These are phyloP conservation scores for Pseudogymnoascus sp. DNA, from an alignment of 2,329 filamentous ascomycete genomes.

Conservation along the genomic window DNA sequence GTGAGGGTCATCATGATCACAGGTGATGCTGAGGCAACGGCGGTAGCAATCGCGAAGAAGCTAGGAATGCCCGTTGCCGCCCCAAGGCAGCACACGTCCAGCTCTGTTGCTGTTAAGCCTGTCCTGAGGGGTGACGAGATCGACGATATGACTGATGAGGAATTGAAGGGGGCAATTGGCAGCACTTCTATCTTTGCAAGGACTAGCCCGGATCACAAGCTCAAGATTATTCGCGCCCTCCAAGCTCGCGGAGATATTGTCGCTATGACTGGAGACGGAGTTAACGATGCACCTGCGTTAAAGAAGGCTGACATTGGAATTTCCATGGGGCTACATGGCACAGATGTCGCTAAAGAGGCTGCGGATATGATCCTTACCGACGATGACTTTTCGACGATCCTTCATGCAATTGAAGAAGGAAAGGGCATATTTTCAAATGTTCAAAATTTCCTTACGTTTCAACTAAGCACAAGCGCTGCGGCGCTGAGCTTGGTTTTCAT, in stretches of 20 bases:
- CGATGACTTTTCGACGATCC: constrained; percentile 83
- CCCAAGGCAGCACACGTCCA: constrained; percentile 42
- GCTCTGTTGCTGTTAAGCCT: constrained; percentile 53
- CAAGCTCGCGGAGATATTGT: constrained; percentile 93
- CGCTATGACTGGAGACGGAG: constrained; percentile 97
- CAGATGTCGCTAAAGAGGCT: constrained; percentile 93
- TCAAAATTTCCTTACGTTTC: constrained; percentile 97
- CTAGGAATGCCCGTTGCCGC: constrained; percentile 80
- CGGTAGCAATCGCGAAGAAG: constrained; percentile 85
- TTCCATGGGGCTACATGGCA: constrained; percentile 89
- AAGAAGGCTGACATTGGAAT: constrained; percentile 98
- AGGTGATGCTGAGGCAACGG: constrained; percentile 90
- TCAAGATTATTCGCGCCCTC: constrained; percentile 89
- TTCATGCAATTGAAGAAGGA: constrained; percentile 94
- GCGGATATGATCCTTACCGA: constrained; percentile 90
- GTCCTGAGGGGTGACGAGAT: constrained; percentile 86
- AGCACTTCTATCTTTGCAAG: constrained; percentile 92
- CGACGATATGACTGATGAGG: constrained; percentile 81
- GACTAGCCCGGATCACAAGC: constrained; percentile 93
- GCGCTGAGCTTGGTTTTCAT: constrained; percentile 84
- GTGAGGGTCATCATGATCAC: constrained; percentile 99
- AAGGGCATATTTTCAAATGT: constrained; percentile 99
- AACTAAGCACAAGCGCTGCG: constrained; percentile 92
- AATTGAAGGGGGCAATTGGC: constrained; percentile 75
- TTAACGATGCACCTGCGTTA: constrained; percentile 92